Conservation (phyloP, 106 monocot species). For the Ottelia alismoides region DNA sequence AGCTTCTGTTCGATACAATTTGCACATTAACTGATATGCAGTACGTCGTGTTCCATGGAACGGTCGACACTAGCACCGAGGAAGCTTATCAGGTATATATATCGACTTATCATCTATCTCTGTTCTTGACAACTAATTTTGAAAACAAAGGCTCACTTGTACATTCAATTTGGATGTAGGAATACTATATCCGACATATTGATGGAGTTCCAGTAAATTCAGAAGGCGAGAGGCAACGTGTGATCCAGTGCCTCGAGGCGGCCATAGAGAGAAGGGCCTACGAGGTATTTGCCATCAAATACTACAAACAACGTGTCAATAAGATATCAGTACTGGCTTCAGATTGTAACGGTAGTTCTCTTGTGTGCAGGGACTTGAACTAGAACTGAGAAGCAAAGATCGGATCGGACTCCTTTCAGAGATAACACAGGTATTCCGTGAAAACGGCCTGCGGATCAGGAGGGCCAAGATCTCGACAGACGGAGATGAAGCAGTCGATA, state of each 20-base stretch:
- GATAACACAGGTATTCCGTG: constrained; percentile 38
- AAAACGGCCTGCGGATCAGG: constrained; percentile 29
- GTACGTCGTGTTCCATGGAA: constrained; percentile 32
- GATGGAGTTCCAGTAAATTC: constrained; percentile 12
- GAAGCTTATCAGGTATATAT: constrained; percentile 32
- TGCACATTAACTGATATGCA: constrained; percentile 27
- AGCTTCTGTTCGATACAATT: constrained; percentile 26
- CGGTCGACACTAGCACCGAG: constrained; percentile 1
- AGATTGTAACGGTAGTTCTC: too few species aligned
- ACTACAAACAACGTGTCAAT: too few species aligned
- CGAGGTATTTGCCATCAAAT: too few species aligned
- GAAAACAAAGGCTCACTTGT: too few species aligned
- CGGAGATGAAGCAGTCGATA: constrained; percentile 25
- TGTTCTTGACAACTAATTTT: too few species aligned
- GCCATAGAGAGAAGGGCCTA: constrained; percentile 7
- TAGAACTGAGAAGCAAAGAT: constrained; percentile 33
- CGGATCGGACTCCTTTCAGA: constrained; percentile 47
- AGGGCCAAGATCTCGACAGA: constrained; percentile 42
- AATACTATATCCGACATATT: constrained; percentile 19
- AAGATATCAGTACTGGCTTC: too few species aligned
- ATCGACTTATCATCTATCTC: too few species aligned
- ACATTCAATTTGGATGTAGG: too few species aligned
- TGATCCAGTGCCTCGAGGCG: constrained; percentile 9
- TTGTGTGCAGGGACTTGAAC: constrained; percentile 10
- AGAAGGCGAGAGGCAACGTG: constrained; percentile 11